A percentile compares a stretch with the other conserved stretches of the same genome.
Evolutionary conservation across 2,329 filamentous ascomycete species (phyloP).

Genomic region (Aspergillus sergii): DNA sequence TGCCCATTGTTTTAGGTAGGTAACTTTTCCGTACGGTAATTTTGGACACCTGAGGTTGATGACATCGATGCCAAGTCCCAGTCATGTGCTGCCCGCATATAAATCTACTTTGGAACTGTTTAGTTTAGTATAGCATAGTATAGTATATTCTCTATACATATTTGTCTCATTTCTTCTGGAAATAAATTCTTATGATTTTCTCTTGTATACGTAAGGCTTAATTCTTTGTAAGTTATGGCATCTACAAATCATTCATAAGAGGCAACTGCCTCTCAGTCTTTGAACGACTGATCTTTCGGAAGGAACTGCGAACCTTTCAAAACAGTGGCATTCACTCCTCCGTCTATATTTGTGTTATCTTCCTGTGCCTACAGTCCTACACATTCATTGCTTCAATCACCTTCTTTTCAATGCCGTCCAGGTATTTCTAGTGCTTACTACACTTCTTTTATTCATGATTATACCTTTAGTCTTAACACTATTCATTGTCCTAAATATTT

Average conservation of each 20-base stretch:
- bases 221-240: not conserved
- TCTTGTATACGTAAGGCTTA: not conserved
- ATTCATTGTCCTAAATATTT: not conserved
- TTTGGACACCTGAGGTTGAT: constrained; percentile 3
- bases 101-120: not conserved
- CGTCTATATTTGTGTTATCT: not conserved
- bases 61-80: constrained; percentile 2
- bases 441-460: not conserved
- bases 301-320: not conserved
- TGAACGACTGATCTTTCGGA: not conserved
- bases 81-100: not conserved
- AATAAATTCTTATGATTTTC: not conserved
- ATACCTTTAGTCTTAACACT: not conserved
- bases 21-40: not conserved
- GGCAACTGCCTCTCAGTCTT: not conserved
- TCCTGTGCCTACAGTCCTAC: not conserved
- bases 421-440: not conserved
- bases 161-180: not conserved
- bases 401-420: not conserved
- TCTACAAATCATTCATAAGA: not conserved
- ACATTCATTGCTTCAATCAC: not conserved
- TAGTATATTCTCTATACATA: not conserved
- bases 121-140: too few species aligned
- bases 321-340: not conserved
- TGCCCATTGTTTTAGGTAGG: not conserved